These are phyloP conservation scores for Chaetomiaceae sp. DNA, from an alignment of 2,329 filamentous ascomycete genomes.

Conservation along the genomic window DNA sequence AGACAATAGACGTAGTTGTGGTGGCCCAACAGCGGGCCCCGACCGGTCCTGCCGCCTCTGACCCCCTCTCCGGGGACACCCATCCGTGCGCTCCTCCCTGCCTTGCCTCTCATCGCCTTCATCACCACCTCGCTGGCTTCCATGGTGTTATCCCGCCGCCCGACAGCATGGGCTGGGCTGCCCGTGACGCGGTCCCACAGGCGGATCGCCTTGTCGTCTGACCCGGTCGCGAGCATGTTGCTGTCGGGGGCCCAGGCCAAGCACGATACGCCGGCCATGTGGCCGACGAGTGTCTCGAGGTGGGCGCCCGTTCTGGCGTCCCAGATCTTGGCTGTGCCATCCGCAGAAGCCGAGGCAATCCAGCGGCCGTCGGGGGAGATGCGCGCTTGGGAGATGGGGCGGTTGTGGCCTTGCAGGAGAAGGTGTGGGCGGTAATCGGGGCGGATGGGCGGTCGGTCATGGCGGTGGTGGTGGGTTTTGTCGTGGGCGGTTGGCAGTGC, in stretches of 20 bases:
- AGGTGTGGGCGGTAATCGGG: slow-evolving; percentile 67
- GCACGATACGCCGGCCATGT: slow-evolving; percentile 87
- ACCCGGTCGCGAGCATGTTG: slow-evolving; percentile 80
- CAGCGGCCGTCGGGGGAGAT: slow-evolving; percentile 87
- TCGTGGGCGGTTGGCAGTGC: slow-evolving; percentile 22
- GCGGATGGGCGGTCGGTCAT: slow-evolving; percentile 45
- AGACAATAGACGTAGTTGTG: slow-evolving; percentile 95
- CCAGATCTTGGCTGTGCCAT: slow-evolving; percentile 91
- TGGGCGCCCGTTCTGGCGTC: slow-evolving; percentile 70
- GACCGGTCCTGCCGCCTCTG: slow-evolving; percentile 33
- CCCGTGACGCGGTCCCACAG: slow-evolving; percentile 76
- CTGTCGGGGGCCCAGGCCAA: slow-evolving; percentile 93
- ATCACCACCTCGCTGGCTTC: slow-evolving; percentile 5
- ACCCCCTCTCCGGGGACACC: slow-evolving; percentile 13
- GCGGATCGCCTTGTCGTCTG: slow-evolving; percentile 92
- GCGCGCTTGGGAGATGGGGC: slow-evolving; percentile 75
- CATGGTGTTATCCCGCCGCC: slow-evolving; percentile 8
- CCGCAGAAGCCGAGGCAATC: slow-evolving; percentile 86
- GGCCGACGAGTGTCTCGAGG: slow-evolving; percentile 85
- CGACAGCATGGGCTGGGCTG: slow-evolving; percentile 32
- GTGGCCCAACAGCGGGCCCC: slow-evolving; percentile 69
- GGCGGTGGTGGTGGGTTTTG: slow-evolving; percentile 29
- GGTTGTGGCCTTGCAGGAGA: slow-evolving; percentile 70
- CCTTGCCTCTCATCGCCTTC: slow-evolving; percentile 3
- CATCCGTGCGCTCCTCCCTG: slow-evolving; percentile 1